Percentiles rank a stretch among this genome's conserved stretches.
Conservation (phyloP, 371 early-diverging fungal species). For the Rhizopus microsporus region DNA sequence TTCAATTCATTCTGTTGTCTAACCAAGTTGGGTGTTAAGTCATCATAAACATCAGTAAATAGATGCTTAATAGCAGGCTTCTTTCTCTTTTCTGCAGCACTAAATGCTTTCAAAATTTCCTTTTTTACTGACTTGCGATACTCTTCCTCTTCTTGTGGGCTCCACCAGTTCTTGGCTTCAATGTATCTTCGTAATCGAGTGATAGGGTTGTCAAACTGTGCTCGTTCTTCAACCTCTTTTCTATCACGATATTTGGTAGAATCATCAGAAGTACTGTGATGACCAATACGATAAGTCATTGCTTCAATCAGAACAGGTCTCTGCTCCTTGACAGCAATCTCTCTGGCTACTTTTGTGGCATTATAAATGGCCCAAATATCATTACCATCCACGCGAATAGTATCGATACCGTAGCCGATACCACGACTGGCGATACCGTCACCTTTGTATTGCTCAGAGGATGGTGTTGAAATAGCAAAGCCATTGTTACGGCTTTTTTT, state of each 20-base stretch:
- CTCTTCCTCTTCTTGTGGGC: conserved; percentile 71
- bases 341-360: conserved; percentile 84
- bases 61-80: conserved; percentile 84
- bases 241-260: conserved; percentile 85
- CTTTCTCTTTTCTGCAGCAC: conserved; percentile 82
- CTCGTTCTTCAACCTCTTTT: conserved; percentile 87
- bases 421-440: conserved; percentile 95
- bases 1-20: conserved; percentile 82
- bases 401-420: conserved; percentile 96
- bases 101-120: conserved; percentile 77
- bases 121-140: conserved; percentile 62
- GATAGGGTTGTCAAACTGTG: conserved; percentile 84
- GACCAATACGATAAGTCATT: conserved; percentile 95
- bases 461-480: conserved; percentile 96
- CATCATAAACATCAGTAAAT: conserved; percentile 95
- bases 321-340: conserved; percentile 75
- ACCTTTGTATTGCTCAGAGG: conserved; percentile 93
- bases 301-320: conserved; percentile 95
- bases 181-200: conserved; percentile 88
- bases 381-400: conserved; percentile 97
- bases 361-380: conserved; percentile 97
- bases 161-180: conserved; percentile 86
- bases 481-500: conserved; percentile 91
- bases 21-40: conserved; percentile 71
- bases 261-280: conserved; percentile 98